Evolutionary conservation across 371 early-diverging fungal genomes (phyloP).

Genomic region (Haplosporangium sp.): DNA sequence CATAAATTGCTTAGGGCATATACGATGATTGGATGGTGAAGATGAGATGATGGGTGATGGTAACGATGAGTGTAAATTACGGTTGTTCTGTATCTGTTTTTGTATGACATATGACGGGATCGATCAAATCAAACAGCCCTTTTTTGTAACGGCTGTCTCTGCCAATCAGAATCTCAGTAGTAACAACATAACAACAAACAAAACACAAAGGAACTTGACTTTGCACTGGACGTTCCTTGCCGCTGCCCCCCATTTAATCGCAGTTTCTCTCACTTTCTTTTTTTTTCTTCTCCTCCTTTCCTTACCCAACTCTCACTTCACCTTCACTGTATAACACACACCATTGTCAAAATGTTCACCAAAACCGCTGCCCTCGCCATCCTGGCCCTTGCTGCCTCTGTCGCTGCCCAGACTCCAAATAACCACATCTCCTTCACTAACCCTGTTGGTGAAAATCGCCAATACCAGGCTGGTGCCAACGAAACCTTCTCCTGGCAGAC

Average conservation of each 20-base stretch:
- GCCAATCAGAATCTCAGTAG: too few relatives aligned
- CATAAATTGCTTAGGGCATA: too few relatives aligned
- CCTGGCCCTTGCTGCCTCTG: constrained; percentile 22
- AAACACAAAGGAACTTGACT: too few relatives aligned
- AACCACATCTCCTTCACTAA: constrained; percentile 35
- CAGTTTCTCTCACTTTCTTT: constrained; percentile 2
- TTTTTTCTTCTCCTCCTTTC: constrained; percentile 2
- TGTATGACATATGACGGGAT: too few relatives aligned
- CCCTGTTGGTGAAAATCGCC: constrained; percentile 11
- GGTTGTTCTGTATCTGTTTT: too few relatives aligned
- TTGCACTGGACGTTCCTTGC: too few relatives aligned
- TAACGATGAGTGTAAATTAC: too few relatives aligned
- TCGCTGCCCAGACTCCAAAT: constrained; percentile 23
- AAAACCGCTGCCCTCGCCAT: constrained; percentile 31
- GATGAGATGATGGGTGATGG: too few relatives aligned
- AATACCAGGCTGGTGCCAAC: constrained; percentile 13
- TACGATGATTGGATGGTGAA: too few relatives aligned
- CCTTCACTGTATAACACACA: neutral
- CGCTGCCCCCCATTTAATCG: neutral
- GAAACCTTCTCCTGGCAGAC: constrained; percentile 33
- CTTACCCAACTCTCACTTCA: constrained; percentile 1
- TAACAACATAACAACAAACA: too few relatives aligned
- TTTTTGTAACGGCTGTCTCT: too few relatives aligned
- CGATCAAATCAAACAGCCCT: too few relatives aligned
- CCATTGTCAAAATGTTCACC: constrained; percentile 23